Evolutionary conservation across 257 asterid genomes (phyloP), one percentile per base, ranked within the genome.

Genomic region (Forsythia suspensa): DNA sequence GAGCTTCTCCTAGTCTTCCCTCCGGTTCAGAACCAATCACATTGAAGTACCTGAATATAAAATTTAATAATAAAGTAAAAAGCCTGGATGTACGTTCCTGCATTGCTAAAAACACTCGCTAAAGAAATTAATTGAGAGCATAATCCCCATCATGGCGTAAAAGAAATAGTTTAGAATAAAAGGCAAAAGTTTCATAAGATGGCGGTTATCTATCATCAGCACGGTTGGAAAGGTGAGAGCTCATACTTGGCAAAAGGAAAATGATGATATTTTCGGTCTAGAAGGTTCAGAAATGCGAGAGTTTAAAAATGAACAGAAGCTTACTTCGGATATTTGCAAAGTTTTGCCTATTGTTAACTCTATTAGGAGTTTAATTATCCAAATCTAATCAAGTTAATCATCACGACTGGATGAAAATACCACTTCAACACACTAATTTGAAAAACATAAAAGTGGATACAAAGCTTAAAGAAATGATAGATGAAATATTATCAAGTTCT

Each of bases 1-100:
- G 98, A 83, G 98, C 97, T 92, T 94, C 98, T 71, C 98, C 98
- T 3, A 94, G 91, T 83, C 93, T 84, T 92, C 98, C 98, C 86
- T 87, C 96, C 5, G 98, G 97, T 83, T 92, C 97, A 11, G 97
- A 94, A 80, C 98, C 98, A 77, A 94, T 94, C 85, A 94, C 98
- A 75, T 94, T 94, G 86, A 94, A 94, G 88, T 93, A 93, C 87
- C 97, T 93, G 94, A 82, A 70, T 5, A n/a, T 44, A 41, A 36
- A n/a, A 81, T 72, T 44, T 12, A 57, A 11, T 68, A 42, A 36
- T 15, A 52, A 1, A n/a, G 18, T 24, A 72, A 20, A 46, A 5
- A 4, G 21, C 6, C 21, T 12, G 21, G 29, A 70, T 51, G n/a
- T 51, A 51, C 18, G 20, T 13, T 11, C 75, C 6, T 4, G 29